Base-by-base conservation (phyloP, 2,329 filamentous ascomycete genomes). In the Fusarium tupiense region DNA sequence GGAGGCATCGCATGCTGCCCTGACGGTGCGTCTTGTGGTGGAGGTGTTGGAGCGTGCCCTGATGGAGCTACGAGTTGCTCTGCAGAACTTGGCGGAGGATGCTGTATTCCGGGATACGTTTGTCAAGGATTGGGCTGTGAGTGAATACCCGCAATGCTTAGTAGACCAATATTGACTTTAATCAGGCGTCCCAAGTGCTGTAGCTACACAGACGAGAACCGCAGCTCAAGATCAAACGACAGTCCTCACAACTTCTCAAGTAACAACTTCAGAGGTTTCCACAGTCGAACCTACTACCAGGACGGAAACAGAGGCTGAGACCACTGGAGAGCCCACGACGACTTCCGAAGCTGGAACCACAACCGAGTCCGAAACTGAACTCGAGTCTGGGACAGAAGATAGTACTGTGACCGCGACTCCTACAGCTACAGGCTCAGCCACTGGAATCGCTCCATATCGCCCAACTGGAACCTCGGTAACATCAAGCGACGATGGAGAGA, bases 1-100 rank as follows among this genome's bases (percentile, higher is more conserved):
- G 92, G 92, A 13, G 88, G 89, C 50, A 90, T 96, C 5, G 93
- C 93, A 7, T 96, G 94, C 82, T 96, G 94, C 82, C 92, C 92
- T 1, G 79, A 85, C 41, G 93, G 92, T 8, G 83, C 85, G 49
- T 87, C 81, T 11, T 96, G 93, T 80, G 87, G 87, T 8, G 91
- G 92, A 16, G 83, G 84, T 3, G 90, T 95, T 11, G 88, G 87
- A 1, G 79, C 79, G n/a, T 95, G 93, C 73, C 85, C 86, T 6
- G 83, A 85, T 8, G 91, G 88, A 46, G 91, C 92, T 68, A 88
- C 89, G 17, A 88, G 89, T 56, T 96, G 93, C 79, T 86, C 91
- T 1, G 86, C 89, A 13, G 87, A 87, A 40, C 80, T 91, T 1
- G 93, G 93, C 7, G 93, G 93, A 20, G 93, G 93, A 6, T 96